phyloP scores from a whole-genome alignment of 2,329 filamentous ascomycete genomes.

The Cladosporium sp. region DNA sequence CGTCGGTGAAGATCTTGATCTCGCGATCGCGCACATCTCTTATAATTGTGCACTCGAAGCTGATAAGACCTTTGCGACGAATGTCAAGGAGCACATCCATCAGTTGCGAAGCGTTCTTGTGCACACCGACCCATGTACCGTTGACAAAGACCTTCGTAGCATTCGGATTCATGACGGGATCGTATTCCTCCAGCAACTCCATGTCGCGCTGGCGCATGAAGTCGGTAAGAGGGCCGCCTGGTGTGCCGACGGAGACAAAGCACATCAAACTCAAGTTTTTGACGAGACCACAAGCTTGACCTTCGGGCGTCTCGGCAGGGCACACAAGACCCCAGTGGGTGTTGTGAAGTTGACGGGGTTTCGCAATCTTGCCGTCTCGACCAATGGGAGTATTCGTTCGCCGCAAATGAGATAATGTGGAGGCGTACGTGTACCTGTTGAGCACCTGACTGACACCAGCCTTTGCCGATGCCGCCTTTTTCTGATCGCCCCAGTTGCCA shows the following conservation, averaged over 20 bases:
- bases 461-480: conserved; percentile 91
- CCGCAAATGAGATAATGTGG: conserved; percentile 91
- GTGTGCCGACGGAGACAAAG: conserved; percentile 92
- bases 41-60: conserved; percentile 88
- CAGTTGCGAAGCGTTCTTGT: conserved; percentile 79
- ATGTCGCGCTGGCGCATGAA: conserved; percentile 96
- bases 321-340: conserved; percentile 98
- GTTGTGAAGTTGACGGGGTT: conserved; percentile 95
- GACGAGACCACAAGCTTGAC: conserved; percentile 94
- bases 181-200: conserved; percentile 92
- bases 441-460: conserved; percentile 97
- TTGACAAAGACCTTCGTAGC: conserved; percentile 98
- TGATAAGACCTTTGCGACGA: conserved; percentile 68
- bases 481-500: conserved; percentile 99
- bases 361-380: conserved; percentile 95
- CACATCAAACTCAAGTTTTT: conserved; percentile 98
- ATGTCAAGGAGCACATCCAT: conserved; percentile 48
- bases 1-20: conserved; percentile 98
- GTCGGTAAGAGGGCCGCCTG: conserved; percentile 81
- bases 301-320: conserved; percentile 94
- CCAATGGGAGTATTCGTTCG: conserved; percentile 97
- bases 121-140: conserved; percentile 94
- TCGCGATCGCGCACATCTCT: conserved; percentile 95
- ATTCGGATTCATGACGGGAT: conserved; percentile 61
- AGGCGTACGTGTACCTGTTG: conserved; percentile 95